These are phyloP conservation scores for Ustilago vetiveriae DNA, from an alignment of 1,284 basidiomycete genomes.

Conservation along the genomic window DNA sequence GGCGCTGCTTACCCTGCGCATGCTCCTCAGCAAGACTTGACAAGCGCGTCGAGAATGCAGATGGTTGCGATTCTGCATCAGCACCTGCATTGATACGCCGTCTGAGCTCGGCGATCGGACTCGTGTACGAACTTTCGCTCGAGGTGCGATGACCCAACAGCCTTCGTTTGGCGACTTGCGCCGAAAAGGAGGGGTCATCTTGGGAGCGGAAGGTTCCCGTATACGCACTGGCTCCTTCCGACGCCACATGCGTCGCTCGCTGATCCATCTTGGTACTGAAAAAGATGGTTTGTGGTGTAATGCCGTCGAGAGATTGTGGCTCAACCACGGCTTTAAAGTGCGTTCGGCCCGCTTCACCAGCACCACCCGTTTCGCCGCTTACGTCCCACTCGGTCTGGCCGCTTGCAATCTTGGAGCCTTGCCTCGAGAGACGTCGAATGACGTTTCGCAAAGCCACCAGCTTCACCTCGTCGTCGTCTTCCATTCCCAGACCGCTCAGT, in stretches of 20 bases:
- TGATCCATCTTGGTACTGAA: conserved; percentile 71
- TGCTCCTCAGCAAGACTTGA: conserved; percentile 41
- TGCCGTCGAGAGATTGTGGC: conserved; percentile 74
- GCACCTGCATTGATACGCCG: conserved; percentile 35
- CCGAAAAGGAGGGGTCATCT: conserved; percentile 50
- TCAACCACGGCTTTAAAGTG: conserved; percentile 71
- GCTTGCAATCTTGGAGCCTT: conserved; percentile 34
- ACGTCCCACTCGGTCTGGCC: conserved; percentile 25
- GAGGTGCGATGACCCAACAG: conserved; percentile 45
- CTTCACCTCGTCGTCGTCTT: conserved; percentile 79
- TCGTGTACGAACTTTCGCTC: conserved; percentile 37
- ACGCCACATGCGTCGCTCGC: conserved; percentile 7
- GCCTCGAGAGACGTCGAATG: conserved; percentile 70
- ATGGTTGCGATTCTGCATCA: conserved; percentile 18
- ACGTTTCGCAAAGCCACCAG: conserved; percentile 86
- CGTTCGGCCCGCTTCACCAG: conserved; percentile 2
- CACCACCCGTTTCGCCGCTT: neutral
- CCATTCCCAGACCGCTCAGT: conserved; percentile 84
- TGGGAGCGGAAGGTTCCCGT: conserved; percentile 51
- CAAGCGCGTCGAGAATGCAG: conserved; percentile 28
- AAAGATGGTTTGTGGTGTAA: conserved; percentile 96
- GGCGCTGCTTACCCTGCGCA: conserved; percentile 9
- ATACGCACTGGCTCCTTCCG: conserved; percentile 31
- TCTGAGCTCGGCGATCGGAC: conserved; percentile 52
- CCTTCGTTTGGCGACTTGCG: conserved; percentile 47